Evolutionary conservation across 345 rosid species (phyloP), one percentile per base, ranked within the genome.

Genomic region (Anacardium occidentale): DNA sequence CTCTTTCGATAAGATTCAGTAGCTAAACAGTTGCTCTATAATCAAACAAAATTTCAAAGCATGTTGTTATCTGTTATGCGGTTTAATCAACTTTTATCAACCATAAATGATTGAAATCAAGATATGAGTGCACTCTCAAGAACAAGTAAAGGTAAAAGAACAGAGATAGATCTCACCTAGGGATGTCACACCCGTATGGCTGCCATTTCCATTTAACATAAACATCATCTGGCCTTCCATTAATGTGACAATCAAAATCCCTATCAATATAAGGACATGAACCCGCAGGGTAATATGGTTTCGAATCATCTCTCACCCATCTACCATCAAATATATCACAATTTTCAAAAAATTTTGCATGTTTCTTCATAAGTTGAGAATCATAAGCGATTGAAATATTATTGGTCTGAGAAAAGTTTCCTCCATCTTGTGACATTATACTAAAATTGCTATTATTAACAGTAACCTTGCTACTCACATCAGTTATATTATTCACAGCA

Each of bases 121-220:
- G 34, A 10, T 17, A 59, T 10, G 53, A 48, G 66, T 58, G 65
- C 45, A 44, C 17, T 59, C 26, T 59, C 47, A 60, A 47, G 29
- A 12, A 42, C 25, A 58, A 70, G 29, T 26, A 47, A 47, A 26
- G 12, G 3, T 29, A 24, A 21, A 51, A 54, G 21, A 21, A 64
- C 14, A 45, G 47, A 62, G 20, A 71, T 52, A 53, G 66, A 62
- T 29, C 20, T 48, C 74, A 88, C 91, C 96, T 93, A 15, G 91
- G 90, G 44, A 90, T 79, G 71, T 84, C 78, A 40, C 98, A 91
- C 1, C 86, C 84, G 79, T 87, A 79, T 68, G 97, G 96, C 75
- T 90, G 89, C 97, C 98, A 91, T 78, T 78, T 91, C 93, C 98
- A 93, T 68, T 83, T 88, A 48, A 85, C 76, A 77, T 68, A 94